Evolutionary conservation across 2,329 filamentous ascomycete species (phyloP).

Genomic region (Elsinoe australis): DNA sequence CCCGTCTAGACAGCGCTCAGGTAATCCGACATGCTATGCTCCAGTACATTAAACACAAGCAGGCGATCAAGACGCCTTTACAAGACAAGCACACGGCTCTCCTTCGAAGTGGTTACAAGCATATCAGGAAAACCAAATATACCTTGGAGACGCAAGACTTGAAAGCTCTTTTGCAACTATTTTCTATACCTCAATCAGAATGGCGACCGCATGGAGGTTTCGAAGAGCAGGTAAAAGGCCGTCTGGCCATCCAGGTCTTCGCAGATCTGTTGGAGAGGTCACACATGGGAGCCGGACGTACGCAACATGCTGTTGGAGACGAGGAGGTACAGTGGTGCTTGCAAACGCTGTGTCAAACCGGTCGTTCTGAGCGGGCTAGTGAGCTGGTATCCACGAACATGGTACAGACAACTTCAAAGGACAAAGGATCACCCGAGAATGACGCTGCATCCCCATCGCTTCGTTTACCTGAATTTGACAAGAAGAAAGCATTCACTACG

Average conservation of each 20-base stretch:
- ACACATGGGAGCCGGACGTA: too few relatives aligned
- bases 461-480: background rate
- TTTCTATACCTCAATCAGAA: background rate
- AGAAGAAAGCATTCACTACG: background rate
- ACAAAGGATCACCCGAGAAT: too few relatives aligned
- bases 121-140: background rate
- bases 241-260: background rate
- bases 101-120: constrained; percentile 10
- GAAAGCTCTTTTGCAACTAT: background rate
- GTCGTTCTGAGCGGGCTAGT: too few relatives aligned
- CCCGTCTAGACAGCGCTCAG: constrained; percentile 55
- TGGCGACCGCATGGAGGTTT: too few relatives aligned
- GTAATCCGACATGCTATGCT: constrained; percentile 59
- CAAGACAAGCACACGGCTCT: constrained; percentile 12
- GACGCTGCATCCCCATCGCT: too few relatives aligned
- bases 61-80: constrained; percentile 34
- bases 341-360: too few relatives aligned
- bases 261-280: background rate
- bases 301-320: too few relatives aligned
- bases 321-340: too few relatives aligned
- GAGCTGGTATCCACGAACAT: too few relatives aligned
- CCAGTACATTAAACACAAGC: constrained; percentile 49
- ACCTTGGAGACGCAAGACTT: background rate
- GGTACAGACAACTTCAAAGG: too few relatives aligned
- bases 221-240: background rate